Evolutionary conservation across 2,329 filamentous ascomycete genomes (phyloP), one percentile per base, ranked within the genome.

Genomic region (Aspergillus uvarum): DNA sequence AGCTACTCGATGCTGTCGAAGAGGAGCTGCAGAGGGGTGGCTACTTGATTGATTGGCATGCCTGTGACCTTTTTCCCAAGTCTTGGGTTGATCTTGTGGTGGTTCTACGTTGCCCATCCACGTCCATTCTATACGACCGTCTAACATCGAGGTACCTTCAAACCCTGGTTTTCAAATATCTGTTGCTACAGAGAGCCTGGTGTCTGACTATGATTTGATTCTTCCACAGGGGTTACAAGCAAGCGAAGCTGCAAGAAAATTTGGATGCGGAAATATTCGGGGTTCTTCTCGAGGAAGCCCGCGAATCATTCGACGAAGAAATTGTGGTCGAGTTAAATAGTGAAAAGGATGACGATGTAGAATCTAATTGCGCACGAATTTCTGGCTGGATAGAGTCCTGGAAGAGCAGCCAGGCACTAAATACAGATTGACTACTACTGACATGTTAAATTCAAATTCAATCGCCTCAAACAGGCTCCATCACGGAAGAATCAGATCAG

Each of bases 211-310:
- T 44, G 16, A 44, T 44, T 44, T 14, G 16, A 5, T 19, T 44
- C 8, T 55, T 2, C 51, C 58, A 49, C 60, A 90, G 89, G 66
- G 89, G 91, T 63, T 97, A 97, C 75, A 83, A 86, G 63, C 91
- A 95, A 72, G 83, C 85, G 63, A 99, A 99, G 76, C 81, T 99
- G 48, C 91, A 98, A 75, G 95, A 98, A 76, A 99, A 99, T 73
- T 81, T 99, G 61, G 95, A 99, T 76, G 90, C 91, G 31, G 95
- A 99, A 80, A 98, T 99, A 72, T 98, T 99, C 88, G 90, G 96
- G 72, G 91, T 98, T 26, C 80, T 99, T 58, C 81, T 96, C 21
- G 89, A 96, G 67, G 95, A 99, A 80, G 95, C 95, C 32, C 83
- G 87, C 61, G 93, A 96, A 64, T 86, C 89, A 11, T 99, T 94